Evolutionary conservation across 768 basidiomycete species (phyloP).

Genomic region (Leccinum sublutescens): DNA sequence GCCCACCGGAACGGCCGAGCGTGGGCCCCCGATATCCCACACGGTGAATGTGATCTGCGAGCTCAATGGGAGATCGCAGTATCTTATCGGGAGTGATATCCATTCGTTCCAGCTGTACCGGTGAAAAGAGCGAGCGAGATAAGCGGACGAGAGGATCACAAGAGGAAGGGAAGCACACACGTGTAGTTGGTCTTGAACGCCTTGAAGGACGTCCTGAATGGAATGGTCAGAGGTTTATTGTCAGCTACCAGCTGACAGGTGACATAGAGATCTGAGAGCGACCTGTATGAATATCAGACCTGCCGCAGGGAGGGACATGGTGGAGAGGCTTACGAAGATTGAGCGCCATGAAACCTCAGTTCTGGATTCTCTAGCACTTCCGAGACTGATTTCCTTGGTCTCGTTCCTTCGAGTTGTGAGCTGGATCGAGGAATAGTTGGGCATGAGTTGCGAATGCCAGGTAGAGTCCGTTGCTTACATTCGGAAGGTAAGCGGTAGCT

Average conservation of each 20-base stretch:
- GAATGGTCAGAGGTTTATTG: conserved; percentile 89
- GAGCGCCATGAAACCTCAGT: conserved; percentile 78
- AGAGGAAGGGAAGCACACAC: conserved; percentile 40
- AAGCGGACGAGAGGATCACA: background rate
- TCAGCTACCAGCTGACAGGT: conserved; percentile 90
- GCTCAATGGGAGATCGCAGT: conserved; percentile 87
- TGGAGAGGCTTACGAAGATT: conserved; percentile 54
- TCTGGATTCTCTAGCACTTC: conserved; percentile 85
- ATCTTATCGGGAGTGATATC: conserved; percentile 88
- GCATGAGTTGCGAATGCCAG: background rate
- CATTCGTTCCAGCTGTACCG: conserved; percentile 87
- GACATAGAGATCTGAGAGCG: conserved; percentile 89
- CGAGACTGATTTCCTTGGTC: conserved; percentile 68
- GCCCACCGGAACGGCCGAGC: conserved; percentile 79
- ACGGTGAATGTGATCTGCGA: conserved; percentile 93
- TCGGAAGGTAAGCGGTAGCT: conserved; percentile 81
- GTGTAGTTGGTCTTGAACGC: conserved; percentile 81
- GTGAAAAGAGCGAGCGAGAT: background rate
- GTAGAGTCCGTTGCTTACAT: conserved; percentile 49
- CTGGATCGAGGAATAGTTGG: conserved; percentile 36
- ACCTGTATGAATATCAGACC: conserved; percentile 46
- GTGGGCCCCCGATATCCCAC: conserved; percentile 90
- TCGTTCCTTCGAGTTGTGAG: conserved; percentile 82
- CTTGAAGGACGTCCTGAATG: conserved; percentile 90
- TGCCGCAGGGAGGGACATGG: conserved; percentile 10